These are phyloP conservation scores for Apiospora saccharicola DNA, from an alignment of 2,329 filamentous ascomycete species.

Conservation along the genomic window DNA sequence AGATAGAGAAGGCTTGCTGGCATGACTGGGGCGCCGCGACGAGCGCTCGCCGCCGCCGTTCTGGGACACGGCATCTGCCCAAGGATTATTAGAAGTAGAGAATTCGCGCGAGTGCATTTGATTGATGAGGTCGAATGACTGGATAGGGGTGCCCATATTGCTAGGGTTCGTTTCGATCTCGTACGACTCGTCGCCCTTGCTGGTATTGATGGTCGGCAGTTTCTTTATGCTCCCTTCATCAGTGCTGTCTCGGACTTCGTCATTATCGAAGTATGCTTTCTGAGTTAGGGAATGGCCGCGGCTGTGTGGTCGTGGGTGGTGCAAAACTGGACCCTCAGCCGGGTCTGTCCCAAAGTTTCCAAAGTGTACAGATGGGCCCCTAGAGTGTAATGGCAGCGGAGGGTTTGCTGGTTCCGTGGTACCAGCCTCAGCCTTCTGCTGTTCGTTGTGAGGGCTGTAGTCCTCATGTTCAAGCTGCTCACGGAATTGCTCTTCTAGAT, in stretches of 20 bases:
- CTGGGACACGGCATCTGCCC: slow-evolving; percentile 60
- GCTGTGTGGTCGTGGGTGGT: slow-evolving; percentile 78
- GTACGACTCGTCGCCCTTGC: slow-evolving; percentile 60
- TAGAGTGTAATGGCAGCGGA: slow-evolving; percentile 45
- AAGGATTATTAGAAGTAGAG: slow-evolving; percentile 68
- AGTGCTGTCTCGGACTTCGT: slow-evolving; percentile 51
- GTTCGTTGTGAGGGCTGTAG: slow-evolving; percentile 69
- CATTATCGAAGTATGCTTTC: slow-evolving; percentile 66
- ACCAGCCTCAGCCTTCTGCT: slow-evolving; percentile 42
- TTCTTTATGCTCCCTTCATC: slow-evolving; percentile 48
- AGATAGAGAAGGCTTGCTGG: slow-evolving; percentile 74
- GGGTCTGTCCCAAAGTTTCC: slow-evolving; percentile 61
- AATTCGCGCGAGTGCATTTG: slow-evolving; percentile 61
- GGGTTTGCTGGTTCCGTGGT: slow-evolving; percentile 32
- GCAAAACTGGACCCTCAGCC: slow-evolving; percentile 64
- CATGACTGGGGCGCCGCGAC: slow-evolving; percentile 62
- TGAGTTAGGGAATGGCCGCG: slow-evolving; percentile 76
- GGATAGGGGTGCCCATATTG: slow-evolving; percentile 70
- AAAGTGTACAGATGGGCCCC: slow-evolving; percentile 57
- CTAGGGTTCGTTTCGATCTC: slow-evolving; percentile 80
- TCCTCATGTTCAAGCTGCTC: slow-evolving; percentile 82
- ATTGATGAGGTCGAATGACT: slow-evolving; percentile 55
- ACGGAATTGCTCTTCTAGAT: slow-evolving; percentile 80
- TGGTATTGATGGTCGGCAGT: slow-evolving; percentile 47
- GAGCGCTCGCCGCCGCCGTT: slow-evolving; percentile 46